phyloP scores from a whole-genome alignment of 192 early-diverging fungal genomes.

The Linnemannia zychae region DNA sequence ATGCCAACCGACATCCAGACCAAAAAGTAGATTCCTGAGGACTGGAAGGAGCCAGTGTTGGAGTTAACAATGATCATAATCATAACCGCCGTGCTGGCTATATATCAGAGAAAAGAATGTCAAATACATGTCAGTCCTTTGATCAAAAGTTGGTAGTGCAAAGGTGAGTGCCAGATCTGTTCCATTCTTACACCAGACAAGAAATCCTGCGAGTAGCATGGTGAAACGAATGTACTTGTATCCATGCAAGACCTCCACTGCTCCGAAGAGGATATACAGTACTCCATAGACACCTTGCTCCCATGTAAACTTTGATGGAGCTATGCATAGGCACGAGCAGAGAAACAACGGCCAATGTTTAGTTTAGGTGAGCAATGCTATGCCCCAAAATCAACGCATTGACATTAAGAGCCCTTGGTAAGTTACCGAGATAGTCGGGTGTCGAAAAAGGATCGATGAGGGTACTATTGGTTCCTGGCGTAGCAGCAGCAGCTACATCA shows the following conservation, averaged over 20 bases:
- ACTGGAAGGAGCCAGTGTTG: conserved; percentile 19
- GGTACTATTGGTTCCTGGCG: neutral
- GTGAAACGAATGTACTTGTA: conserved; percentile 62
- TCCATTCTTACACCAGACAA: conserved; percentile 52
- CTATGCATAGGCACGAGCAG: conserved; percentile 13
- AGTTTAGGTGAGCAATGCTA: neutral
- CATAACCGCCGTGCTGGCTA: conserved; percentile 59
- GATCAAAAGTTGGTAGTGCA: neutral
- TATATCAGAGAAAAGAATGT: neutral
- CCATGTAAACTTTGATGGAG: conserved; percentile 50
- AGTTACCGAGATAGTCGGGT: conserved; percentile 35
- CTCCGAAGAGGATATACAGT: conserved; percentile 49
- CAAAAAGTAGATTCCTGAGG: conserved; percentile 47
- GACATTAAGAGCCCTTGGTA: neutral
- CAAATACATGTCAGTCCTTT: neutral
- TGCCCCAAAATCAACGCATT: neutral
- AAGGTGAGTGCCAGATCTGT: neutral
- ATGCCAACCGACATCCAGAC: conserved; percentile 52
- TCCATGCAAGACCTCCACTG: conserved; percentile 52
- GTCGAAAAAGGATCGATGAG: conserved; percentile 40
- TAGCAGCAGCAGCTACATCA: neutral
- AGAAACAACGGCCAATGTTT: neutral
- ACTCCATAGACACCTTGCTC: conserved; percentile 51
- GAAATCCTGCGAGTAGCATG: conserved; percentile 55
- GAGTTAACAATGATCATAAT: conserved; percentile 51